These are phyloP conservation scores for carrot (Daucus carota) DNA, from an alignment of 129 eudicot genomes.

Conservation along the genomic window DNA sequence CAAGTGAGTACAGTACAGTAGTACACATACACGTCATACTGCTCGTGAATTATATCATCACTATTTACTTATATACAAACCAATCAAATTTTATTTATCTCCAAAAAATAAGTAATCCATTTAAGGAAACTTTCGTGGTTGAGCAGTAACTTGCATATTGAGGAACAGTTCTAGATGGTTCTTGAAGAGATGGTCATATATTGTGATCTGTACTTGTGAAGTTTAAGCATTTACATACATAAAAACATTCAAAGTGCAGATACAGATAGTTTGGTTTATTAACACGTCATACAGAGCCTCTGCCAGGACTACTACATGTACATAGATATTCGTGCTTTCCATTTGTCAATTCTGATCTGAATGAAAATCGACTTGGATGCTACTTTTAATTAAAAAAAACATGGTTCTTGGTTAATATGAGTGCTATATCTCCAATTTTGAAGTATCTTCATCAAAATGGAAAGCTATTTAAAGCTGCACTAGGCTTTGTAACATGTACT, in stretches of 20 bases:
- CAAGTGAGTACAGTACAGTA: not conserved
- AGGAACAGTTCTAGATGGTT: not conserved
- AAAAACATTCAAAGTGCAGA: not conserved
- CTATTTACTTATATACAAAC: not conserved
- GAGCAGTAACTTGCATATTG: not conserved
- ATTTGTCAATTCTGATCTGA: not conserved
- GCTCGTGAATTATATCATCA: not conserved
- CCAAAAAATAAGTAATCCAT: slow-evolving; percentile 2
- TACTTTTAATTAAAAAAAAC: no score
- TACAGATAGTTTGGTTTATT: not conserved
- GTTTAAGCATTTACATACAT: not conserved
- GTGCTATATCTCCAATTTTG: no score
- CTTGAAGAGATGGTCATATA: not conserved
- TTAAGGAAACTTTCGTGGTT: not conserved
- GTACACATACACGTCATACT: not conserved
- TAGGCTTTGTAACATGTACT: not conserved
- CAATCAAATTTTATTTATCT: not conserved
- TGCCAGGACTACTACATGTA: not conserved
- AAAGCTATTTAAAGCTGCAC: no score
- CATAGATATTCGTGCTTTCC: not conserved
- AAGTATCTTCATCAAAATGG: no score
- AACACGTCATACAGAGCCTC: not conserved
- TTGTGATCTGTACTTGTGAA: not conserved
- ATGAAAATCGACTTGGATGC: not conserved
- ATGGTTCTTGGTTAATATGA: not conserved